phyloP scores from a whole-genome alignment of 176 grass and related monocot species.

The Bolboschoenus planiculmis region DNA sequence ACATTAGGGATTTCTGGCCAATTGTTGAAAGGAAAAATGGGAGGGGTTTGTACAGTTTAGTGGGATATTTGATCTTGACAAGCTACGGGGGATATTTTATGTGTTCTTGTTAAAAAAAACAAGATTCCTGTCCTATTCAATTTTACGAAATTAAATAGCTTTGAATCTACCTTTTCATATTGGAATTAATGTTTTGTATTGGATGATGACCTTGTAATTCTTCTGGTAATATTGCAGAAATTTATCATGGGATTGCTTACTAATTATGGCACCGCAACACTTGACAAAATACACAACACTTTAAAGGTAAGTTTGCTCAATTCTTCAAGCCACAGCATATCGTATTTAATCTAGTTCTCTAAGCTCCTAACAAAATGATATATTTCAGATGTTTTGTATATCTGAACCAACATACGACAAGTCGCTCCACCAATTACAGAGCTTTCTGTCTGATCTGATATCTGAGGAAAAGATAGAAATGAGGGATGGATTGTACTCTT shows the following conservation, averaged over 20 bases:
- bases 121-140: background rate
- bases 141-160: background rate
- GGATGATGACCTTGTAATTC: background rate
- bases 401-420: constrained; percentile 93
- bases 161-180: background rate
- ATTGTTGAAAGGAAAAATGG: background rate
- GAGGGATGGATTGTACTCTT: constrained; percentile 65
- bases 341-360: background rate
- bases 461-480: constrained; percentile 83
- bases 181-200: background rate
- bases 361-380: background rate
- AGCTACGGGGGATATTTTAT: background rate
- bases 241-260: constrained; percentile 91
- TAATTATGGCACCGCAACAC: constrained; percentile 83
- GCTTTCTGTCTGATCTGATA: constrained; percentile 75
- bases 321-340: background rate
- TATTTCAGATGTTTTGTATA: constrained; percentile 84
- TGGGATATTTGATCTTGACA: background rate
- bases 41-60: background rate
- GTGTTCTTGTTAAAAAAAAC: background rate
- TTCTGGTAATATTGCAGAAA: constrained; percentile 51
- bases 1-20: background rate
- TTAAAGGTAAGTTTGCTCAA: constrained; percentile 50
- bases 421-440: constrained; percentile 80
- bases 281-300: constrained; percentile 96